phyloP scores from a whole-genome alignment of 2,329 filamentous ascomycete genomes.

The Sclerotinia sclerotiorum region DNA sequence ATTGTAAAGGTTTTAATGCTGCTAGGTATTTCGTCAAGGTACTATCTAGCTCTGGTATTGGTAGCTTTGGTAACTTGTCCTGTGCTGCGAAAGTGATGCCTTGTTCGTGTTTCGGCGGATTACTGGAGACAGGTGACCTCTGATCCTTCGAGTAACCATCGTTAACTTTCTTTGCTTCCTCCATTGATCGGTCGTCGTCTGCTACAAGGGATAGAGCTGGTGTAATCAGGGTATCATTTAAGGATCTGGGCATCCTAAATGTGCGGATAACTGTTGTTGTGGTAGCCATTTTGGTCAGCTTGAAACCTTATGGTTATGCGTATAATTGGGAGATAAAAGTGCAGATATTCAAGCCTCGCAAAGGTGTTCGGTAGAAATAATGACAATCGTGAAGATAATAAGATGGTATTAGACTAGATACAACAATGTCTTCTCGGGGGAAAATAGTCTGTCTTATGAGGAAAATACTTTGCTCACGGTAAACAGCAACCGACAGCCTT shows the following conservation, averaged over 20 bases:
- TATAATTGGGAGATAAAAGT: constrained; percentile 77
- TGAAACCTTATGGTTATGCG: constrained; percentile 49
- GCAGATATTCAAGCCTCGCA: constrained; percentile 81
- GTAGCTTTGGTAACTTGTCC: constrained; percentile 84
- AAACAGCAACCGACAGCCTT: constrained; percentile 26
- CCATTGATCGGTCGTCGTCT: constrained; percentile 44
- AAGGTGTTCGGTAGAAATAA: constrained; percentile 87
- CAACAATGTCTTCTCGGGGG: constrained; percentile 2
- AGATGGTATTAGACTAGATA: constrained; percentile 60
- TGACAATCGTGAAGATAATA: constrained; percentile 86
- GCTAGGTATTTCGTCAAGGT: constrained; percentile 79
- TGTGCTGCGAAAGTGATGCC: constrained; percentile 87
- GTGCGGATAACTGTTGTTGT: constrained; percentile 65
- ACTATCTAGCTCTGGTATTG: constrained; percentile 82
- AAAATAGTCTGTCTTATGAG: background rate
- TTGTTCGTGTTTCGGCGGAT: constrained; percentile 53
- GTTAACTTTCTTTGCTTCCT: constrained; percentile 54
- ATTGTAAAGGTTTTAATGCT: constrained; percentile 78
- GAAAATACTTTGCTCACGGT: background rate
- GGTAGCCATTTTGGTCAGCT: constrained; percentile 59
- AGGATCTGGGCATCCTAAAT: constrained; percentile 69
- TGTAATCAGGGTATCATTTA: constrained; percentile 66
- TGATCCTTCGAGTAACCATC: constrained; percentile 50
- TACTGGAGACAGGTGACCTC: constrained; percentile 48
- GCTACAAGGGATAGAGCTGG: constrained; percentile 29